Percentiles rank a stretch among this genome's conserved stretches.
These are phyloP conservation scores for Fusarium tjaetaba DNA, from an alignment of 2,329 filamentous ascomycete species.

Conservation along the genomic window DNA sequence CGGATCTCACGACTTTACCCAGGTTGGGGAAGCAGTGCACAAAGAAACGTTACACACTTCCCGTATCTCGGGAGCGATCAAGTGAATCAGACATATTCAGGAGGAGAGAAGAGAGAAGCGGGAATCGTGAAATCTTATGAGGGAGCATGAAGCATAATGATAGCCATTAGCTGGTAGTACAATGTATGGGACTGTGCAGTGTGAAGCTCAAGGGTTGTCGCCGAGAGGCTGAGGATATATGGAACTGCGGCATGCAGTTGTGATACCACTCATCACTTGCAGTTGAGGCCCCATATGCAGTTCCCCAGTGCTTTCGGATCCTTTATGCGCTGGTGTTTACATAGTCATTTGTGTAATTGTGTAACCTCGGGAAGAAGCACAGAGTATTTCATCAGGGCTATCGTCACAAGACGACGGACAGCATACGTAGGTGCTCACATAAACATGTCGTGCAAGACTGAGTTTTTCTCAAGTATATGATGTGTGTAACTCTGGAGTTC, in stretches of 20 bases:
- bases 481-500: neutral
- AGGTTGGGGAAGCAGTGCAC: neutral
- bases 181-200: neutral
- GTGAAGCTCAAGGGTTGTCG: neutral
- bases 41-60: conserved; percentile 7
- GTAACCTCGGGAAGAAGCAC: neutral
- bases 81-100: neutral
- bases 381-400: neutral
- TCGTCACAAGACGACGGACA: neutral
- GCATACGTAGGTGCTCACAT: neutral
- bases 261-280: neutral
- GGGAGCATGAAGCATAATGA: neutral
- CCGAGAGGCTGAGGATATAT: neutral
- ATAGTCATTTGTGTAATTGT: neutral
- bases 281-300: neutral
- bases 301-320: neutral
- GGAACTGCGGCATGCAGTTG: neutral
- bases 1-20: neutral
- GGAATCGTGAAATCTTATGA: neutral
- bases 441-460: neutral
- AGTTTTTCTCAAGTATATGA: neutral
- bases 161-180: neutral
- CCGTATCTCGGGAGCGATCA: neutral
- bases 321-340: neutral
- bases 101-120: neutral